Evolutionary conservation across 164 flowering plant species (phyloP).

Genomic region (Stephania cephalantha): DNA sequence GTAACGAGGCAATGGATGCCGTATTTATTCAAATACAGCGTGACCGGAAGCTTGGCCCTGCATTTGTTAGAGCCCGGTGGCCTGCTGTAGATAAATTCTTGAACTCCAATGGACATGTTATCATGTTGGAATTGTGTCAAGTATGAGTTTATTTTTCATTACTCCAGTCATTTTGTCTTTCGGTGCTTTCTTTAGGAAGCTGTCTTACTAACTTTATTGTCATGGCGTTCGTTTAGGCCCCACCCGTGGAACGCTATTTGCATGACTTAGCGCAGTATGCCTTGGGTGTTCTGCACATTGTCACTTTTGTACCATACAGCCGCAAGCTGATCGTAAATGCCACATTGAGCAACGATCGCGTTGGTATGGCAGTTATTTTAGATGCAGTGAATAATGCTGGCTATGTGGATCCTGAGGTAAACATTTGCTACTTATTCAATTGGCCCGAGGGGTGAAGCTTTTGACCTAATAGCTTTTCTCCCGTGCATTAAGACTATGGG

Average conservation of each 20-base stretch:
- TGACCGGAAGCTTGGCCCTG: slow-evolving; percentile 93
- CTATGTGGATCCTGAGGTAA: slow-evolving; percentile 79
- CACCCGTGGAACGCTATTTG: slow-evolving; percentile 92
- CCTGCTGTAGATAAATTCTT: slow-evolving; percentile 78
- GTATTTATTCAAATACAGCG: slow-evolving; percentile 79
- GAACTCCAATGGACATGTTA: slow-evolving; percentile 66
- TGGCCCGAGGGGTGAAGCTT: background rate
- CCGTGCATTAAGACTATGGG: background rate
- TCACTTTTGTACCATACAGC: slow-evolving; percentile 72
- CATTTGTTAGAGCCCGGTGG: slow-evolving; percentile 83
- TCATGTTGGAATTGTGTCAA: slow-evolving; percentile 90
- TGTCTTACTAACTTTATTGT: slow-evolving; percentile 2
- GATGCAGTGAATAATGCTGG: slow-evolving; percentile 82
- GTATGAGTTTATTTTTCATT: slow-evolving; percentile 27
- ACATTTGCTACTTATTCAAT: background rate
- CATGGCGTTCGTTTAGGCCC: slow-evolving; percentile 50
- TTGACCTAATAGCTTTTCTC: background rate
- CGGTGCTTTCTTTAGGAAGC: background rate
- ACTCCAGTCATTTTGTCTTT: slow-evolving; percentile 1
- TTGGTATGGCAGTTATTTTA: slow-evolving; percentile 88
- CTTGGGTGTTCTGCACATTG: slow-evolving; percentile 89
- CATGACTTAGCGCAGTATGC: slow-evolving; percentile 98
- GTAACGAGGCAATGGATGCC: slow-evolving; percentile 90
- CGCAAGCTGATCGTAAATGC: slow-evolving; percentile 80
- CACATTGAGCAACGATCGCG: slow-evolving; percentile 77